Conservation (phyloP, 1,139 yeast genomes). For the Suhomyces taliae region DNA sequence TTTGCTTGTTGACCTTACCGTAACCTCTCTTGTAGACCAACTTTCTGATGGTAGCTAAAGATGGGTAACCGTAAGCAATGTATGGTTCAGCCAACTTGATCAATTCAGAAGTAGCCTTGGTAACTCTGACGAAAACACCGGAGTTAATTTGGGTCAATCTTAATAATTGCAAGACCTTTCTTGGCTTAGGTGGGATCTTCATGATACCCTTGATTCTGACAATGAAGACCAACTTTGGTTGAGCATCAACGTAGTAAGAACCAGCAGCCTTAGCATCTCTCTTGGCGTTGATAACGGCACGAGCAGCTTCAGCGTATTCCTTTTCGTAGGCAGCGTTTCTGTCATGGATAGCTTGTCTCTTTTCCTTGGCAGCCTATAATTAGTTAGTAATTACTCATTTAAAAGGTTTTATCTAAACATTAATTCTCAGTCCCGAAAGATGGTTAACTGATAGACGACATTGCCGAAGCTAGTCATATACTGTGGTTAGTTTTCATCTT, state of each 20-base stretch:
- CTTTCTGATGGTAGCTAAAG: slow-evolving; percentile 92
- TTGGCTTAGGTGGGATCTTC: slow-evolving; percentile 99
- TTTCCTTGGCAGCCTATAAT: slow-evolving; percentile 74
- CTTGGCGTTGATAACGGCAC: slow-evolving; percentile 87
- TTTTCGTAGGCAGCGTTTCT: slow-evolving; percentile 98
- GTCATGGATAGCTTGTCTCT: slow-evolving; percentile 93
- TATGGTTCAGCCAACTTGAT: slow-evolving; percentile 98
- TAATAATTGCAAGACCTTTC: slow-evolving; percentile 97
- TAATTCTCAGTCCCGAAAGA: slow-evolving; percentile 95
- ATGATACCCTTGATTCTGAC: slow-evolving; percentile 99
- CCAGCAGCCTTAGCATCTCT: slow-evolving; percentile 97
- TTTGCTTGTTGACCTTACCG: slow-evolving; percentile 99
- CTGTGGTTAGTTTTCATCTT: slow-evolving; percentile 64
- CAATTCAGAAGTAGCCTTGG: slow-evolving; percentile 98
- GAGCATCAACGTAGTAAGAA: slow-evolving; percentile 96
- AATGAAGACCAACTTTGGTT: slow-evolving; percentile 94
- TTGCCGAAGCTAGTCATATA: slow-evolving; percentile 82
- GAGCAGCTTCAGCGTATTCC: slow-evolving; percentile 95
- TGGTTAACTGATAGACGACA: slow-evolving; percentile 97
- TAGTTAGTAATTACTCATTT: slow-evolving; percentile 33
- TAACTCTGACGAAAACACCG: slow-evolving; percentile 96
- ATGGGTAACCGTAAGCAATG: slow-evolving; percentile 99
- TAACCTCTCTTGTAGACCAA: slow-evolving; percentile 99
- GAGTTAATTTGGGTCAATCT: slow-evolving; percentile 98
- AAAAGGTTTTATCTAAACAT: slow-evolving; percentile 1